Base-by-base conservation (phyloP, 2,329 filamentous ascomycete species). In the Colletotrichum gigasporum region DNA sequence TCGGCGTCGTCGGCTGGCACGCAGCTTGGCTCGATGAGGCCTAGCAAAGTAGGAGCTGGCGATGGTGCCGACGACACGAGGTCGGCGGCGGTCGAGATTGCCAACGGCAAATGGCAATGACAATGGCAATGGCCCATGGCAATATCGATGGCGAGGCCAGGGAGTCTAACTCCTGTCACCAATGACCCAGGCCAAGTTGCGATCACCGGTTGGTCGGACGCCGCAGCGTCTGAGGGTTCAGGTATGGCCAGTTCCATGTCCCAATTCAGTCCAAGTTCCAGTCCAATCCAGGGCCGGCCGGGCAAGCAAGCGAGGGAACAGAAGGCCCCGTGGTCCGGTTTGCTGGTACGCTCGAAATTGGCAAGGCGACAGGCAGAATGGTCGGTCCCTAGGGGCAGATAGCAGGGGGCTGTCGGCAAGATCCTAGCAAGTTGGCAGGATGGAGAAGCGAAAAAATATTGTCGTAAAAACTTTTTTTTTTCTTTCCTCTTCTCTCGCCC, bases 221-320 rank as follows among this genome's bases (percentile, higher is more conserved):
- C 59, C 59, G 54, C 59, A 57, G 24, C 45, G 55, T 61, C 61
- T 63, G 61, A 63, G 61, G 61, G 55, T 44, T 60, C 47, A 30
- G 30, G 26, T 44, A 54, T 47, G 55, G 56, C 56, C 41, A 64
- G 32, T 28, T 41, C 32, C 35, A 47, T 41, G 20, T 50, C 55
- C 48, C 41, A 53, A 48, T 47, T 28, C 53, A 28, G 41, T 9
- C 30, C 22, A 18, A 57, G 41, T 35, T n/a, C 44, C 20, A 44
- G 24, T 52, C 32, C 30, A 53, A 28, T 30, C 14, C 48, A 64
- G 41, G 45, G 32, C 44, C 35, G 11, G 55, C 55, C 26, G 26
- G 60, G 41, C 55, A 48, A 51, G 35, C 35, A 35, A 53, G 44
- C 26, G 44, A 22, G 22, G 54, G 35, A 53, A 35, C 14, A 26